phyloP scores from a whole-genome alignment of 768 basidiomycete genomes.

The Astraeus odoratus region DNA sequence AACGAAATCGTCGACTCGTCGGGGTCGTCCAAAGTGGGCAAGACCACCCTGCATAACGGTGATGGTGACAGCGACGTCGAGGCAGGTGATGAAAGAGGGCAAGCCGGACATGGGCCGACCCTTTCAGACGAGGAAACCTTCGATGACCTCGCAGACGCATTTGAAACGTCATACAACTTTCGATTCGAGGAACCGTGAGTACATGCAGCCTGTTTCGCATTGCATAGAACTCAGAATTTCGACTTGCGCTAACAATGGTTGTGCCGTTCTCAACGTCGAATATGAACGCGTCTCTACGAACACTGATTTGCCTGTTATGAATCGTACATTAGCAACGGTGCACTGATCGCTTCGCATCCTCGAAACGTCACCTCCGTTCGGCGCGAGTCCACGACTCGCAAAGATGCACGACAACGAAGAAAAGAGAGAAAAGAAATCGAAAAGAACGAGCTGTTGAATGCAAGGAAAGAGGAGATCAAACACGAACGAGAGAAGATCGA shows the following conservation, averaged over 20 bases:
- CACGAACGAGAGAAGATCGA: conserved; percentile 50
- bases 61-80: conserved; percentile 8
- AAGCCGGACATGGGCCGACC: conserved; percentile 26
- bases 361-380: conserved; percentile 65
- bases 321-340: conserved; percentile 34
- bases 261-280: too few relatives aligned
- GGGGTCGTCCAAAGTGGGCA: conserved; percentile 23
- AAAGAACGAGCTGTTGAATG: conserved; percentile 69
- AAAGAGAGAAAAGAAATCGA: conserved; percentile 63
- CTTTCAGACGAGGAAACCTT: conserved; percentile 65
- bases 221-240: background rate
- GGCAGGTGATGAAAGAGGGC: conserved; percentile 15
- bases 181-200: conserved; percentile 94
- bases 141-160: conserved; percentile 85
- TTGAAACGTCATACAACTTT: conserved; percentile 97
- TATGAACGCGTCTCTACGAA: too few relatives aligned
- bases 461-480: conserved; percentile 69
- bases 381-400: conserved; percentile 70
- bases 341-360: conserved; percentile 66
- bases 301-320: too few relatives aligned
- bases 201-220: background rate
- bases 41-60: conserved; percentile 6
- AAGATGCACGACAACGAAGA: conserved; percentile 74
- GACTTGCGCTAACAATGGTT: background rate
- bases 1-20: conserved; percentile 57